Conservation (phyloP, 1,284 basidiomycete genomes). For the Naganishia liquefaciens region DNA sequence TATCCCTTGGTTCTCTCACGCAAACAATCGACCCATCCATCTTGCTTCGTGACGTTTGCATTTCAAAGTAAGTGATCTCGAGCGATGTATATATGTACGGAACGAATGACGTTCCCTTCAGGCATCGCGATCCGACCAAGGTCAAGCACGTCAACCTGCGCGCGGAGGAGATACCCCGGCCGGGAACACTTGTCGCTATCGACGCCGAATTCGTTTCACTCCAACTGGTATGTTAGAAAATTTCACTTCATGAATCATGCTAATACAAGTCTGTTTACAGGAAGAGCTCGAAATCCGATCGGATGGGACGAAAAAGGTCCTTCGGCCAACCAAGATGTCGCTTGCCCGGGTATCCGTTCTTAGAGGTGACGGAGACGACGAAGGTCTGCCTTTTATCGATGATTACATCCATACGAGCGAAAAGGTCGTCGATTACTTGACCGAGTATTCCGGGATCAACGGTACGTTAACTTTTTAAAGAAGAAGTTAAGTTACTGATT, state of each 20-base stretch:
- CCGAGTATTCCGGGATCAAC: slow-evolving; percentile 93
- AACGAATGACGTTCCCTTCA: slow-evolving; percentile 2
- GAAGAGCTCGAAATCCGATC: slow-evolving; percentile 95
- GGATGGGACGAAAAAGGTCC: slow-evolving; percentile 88
- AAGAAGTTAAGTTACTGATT: slow-evolving; percentile 14
- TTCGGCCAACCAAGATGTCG: slow-evolving; percentile 86
- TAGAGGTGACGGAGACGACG: slow-evolving; percentile 74
- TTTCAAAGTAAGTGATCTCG: slow-evolving; percentile 65
- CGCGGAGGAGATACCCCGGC: slow-evolving; percentile 75
- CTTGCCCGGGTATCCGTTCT: slow-evolving; percentile 93
- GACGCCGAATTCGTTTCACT: slow-evolving; percentile 98
- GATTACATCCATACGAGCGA: slow-evolving; percentile 97
- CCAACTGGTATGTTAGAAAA: slow-evolving; percentile 66
- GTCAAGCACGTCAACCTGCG: slow-evolving; percentile 77
- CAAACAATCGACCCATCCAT: slow-evolving; percentile 71
- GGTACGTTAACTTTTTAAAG: slow-evolving; percentile 60
- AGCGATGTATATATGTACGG: too few species aligned
- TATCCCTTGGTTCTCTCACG: slow-evolving; percentile 71
- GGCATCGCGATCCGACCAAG: slow-evolving; percentile 69
- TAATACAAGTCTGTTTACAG: slow-evolving; percentile 50
- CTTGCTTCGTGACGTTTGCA: slow-evolving; percentile 80
- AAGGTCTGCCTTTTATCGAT: slow-evolving; percentile 91
- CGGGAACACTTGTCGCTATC: slow-evolving; percentile 87
- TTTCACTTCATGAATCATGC: not conserved
- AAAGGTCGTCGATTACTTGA: slow-evolving; percentile 91